Percentiles rank a stretch among this genome's conserved stretches.
These are phyloP conservation scores for Fusarium sublunatum DNA, from an alignment of 2,329 filamentous ascomycete species.

Conservation along the genomic window DNA sequence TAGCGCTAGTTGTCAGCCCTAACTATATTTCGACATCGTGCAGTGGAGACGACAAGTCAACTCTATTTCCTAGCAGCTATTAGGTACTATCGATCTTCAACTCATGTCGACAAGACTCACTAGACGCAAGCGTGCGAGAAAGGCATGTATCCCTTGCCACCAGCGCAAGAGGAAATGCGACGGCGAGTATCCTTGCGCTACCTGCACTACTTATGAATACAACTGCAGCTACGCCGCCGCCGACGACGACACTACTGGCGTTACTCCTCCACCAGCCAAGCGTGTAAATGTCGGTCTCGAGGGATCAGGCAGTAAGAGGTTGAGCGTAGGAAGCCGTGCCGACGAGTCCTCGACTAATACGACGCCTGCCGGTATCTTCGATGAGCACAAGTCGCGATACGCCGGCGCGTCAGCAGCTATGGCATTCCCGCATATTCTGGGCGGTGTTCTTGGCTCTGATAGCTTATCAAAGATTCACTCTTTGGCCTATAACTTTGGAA, in stretches of 20 bases:
- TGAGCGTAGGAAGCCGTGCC: no score
- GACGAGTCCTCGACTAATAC: neutral
- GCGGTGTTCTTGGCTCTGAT: slow-evolving; percentile 30
- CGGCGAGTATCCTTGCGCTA: slow-evolving; percentile 35
- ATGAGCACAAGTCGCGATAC: slow-evolving; percentile 34
- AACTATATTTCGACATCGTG: no score
- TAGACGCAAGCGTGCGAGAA: slow-evolving; percentile 35
- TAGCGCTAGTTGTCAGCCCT: no score
- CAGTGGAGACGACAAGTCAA: no score
- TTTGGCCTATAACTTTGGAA: slow-evolving; percentile 42
- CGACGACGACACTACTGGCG: slow-evolving; percentile 9
- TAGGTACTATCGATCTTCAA: no score
- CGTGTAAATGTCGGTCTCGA: slow-evolving; percentile 3
- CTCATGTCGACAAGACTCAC: no score
- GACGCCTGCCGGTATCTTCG: slow-evolving; percentile 32
- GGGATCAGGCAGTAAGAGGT: no score
- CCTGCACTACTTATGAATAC: slow-evolving; percentile 41
- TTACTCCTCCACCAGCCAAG: slow-evolving; percentile 14
- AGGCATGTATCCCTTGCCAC: slow-evolving; percentile 41
- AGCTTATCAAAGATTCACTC: slow-evolving; percentile 34
- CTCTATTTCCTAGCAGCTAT: no score
- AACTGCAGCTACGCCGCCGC: slow-evolving; percentile 29
- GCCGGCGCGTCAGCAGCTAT: slow-evolving; percentile 36
- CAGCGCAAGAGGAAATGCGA: slow-evolving; percentile 44
- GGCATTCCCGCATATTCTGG: slow-evolving; percentile 40